Percentiles rank a stretch among this genome's conserved stretches.
Conservation (phyloP, 257 asterid species). For the Primulina tabacum region DNA sequence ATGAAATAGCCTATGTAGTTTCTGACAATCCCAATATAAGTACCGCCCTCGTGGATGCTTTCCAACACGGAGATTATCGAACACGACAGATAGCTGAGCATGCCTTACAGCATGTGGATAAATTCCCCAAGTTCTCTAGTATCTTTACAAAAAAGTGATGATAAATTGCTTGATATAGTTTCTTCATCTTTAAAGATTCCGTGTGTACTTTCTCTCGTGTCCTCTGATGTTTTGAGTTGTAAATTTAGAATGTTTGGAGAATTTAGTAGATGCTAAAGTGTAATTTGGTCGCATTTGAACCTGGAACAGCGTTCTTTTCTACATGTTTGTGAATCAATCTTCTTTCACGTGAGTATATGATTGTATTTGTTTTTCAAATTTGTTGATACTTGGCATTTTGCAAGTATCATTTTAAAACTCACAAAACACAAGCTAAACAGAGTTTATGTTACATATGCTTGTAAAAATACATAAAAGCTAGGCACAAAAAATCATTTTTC, state of each 20-base stretch:
- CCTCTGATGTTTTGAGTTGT: background rate
- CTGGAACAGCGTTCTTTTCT: constrained; percentile 17
- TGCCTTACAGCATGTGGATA: constrained; percentile 78
- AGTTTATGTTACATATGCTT: background rate
- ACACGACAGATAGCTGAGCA: constrained; percentile 91
- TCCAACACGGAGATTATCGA: constrained; percentile 77
- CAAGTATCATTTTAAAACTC: background rate
- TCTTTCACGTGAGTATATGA: constrained; percentile 8
- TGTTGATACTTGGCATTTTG: background rate
- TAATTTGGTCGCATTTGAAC: constrained; percentile 25
- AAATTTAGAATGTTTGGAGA: constrained; percentile 22
- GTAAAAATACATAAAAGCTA: background rate
- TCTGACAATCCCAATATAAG: constrained; percentile 74
- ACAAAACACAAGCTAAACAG: background rate
- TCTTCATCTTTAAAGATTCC: constrained; percentile 12
- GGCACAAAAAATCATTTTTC: background rate
- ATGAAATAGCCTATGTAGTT: constrained; percentile 59
- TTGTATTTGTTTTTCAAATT: constrained; percentile 17
- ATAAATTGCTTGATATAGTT: constrained; percentile 7
- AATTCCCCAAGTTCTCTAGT: constrained; percentile 86
- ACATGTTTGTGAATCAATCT: constrained; percentile 13
- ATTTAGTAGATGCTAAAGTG: constrained; percentile 35
- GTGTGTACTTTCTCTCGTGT: constrained; percentile 11
- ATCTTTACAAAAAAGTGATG: constrained; percentile 54
- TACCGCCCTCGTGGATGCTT: constrained; percentile 88